Conservation (phyloP, 108 stramenopile genomes). For the Hondaea fermentalgiana region DNA sequence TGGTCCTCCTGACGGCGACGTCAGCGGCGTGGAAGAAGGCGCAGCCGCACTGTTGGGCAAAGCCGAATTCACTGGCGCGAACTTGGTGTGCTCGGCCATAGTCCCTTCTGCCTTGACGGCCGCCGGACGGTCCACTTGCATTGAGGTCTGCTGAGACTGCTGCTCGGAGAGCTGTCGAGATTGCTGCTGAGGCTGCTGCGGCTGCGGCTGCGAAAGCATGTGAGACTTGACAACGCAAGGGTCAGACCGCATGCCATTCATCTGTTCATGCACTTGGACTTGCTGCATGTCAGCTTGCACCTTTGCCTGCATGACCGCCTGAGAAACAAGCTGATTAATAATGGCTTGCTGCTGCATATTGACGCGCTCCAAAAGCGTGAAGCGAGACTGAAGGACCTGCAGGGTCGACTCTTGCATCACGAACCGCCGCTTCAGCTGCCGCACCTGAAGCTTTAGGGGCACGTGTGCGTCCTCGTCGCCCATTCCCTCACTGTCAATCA, state of each 20-base stretch:
- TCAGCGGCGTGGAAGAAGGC: too few species aligned
- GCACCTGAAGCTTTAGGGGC: background rate
- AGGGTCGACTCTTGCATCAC: background rate
- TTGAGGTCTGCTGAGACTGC: too few species aligned
- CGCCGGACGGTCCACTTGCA: background rate
- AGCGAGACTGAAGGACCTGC: background rate
- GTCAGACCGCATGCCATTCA: background rate
- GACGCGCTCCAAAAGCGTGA: background rate
- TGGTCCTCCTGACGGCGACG: too few species aligned
- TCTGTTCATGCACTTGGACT: background rate
- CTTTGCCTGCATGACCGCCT: background rate
- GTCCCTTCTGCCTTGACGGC: background rate
- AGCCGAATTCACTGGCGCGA: too few species aligned
- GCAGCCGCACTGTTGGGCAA: too few species aligned
- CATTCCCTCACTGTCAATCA: background rate
- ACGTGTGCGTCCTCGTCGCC: background rate
- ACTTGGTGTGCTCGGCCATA: too few species aligned
- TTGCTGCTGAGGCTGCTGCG: background rate
- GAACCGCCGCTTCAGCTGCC: background rate
- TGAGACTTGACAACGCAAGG: background rate
- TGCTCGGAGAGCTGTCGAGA: background rate
- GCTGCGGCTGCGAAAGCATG: background rate
- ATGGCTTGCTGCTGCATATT: background rate
- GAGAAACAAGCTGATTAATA: background rate
- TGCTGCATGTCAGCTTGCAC: background rate